These are phyloP conservation scores for Phytophthora aleatoria DNA, from an alignment of 352 stramenopile species.

Conservation along the genomic window DNA sequence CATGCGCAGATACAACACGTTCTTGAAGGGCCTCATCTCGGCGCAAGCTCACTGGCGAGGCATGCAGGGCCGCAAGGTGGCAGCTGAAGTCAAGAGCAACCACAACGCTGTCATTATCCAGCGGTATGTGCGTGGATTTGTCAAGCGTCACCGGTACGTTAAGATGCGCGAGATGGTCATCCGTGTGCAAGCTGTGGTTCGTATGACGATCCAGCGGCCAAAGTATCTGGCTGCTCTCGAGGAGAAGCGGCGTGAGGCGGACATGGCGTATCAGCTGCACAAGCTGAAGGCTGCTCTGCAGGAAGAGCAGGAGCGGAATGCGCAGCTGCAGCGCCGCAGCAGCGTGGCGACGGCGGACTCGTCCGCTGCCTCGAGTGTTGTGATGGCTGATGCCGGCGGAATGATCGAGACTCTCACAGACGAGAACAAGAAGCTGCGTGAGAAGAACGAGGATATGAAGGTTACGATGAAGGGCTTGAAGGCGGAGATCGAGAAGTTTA, in stretches of 20 bases:
- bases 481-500: conserved; percentile 73
- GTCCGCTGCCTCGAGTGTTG: conserved; percentile 56
- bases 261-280: conserved; percentile 87
- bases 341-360: conserved; percentile 46
- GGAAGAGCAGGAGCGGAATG: conserved; percentile 82
- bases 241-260: conserved; percentile 82
- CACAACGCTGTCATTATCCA: conserved; percentile 86
- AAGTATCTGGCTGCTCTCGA: conserved; percentile 79
- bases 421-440: conserved; percentile 77
- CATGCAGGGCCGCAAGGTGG: conserved; percentile 66
- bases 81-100: conserved; percentile 81
- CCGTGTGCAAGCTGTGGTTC: conserved; percentile 75
- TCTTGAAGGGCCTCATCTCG: conserved; percentile 64
- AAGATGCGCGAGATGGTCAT: conserved; percentile 75
- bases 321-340: conserved; percentile 63
- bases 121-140: conserved; percentile 74
- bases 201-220: conserved; percentile 81
- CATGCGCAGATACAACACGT: conserved; percentile 88
- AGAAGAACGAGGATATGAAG: conserved; percentile 84
- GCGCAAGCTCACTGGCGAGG: conserved; percentile 76
- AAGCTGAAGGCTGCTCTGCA: conserved; percentile 79
- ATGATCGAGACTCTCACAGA: conserved; percentile 87
- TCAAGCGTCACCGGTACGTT: conserved; percentile 67
- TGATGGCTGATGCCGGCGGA: conserved; percentile 79
- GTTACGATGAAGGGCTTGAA: conserved; percentile 61